Percentiles rank a stretch among this genome's conserved stretches.
Evolutionary conservation across 179 eudicot species (phyloP).

Genomic region (Vitellaria paradoxa): DNA sequence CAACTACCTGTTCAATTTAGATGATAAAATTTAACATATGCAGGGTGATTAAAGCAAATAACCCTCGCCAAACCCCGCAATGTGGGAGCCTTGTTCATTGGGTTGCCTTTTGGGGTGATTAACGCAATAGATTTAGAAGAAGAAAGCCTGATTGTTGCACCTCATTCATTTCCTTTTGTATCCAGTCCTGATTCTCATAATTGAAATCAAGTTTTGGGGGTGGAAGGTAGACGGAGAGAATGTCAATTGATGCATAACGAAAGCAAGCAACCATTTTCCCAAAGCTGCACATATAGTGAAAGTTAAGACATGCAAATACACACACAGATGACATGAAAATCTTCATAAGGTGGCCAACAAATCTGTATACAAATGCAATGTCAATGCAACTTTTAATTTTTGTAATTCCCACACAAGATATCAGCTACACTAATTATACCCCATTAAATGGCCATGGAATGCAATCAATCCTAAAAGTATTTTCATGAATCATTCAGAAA

Average conservation of each 20-base stretch:
- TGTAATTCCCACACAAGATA: too few relatives aligned
- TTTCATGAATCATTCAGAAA: not conserved
- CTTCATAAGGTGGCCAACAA: not conserved
- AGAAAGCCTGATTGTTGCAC: constrained; percentile 29
- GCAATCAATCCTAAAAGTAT: not conserved
- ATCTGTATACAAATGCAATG: too few relatives aligned
- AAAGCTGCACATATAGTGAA: constrained; percentile 48
- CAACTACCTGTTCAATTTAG: constrained; percentile 53
- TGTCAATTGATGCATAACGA: constrained; percentile 97
- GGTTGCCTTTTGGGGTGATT: not conserved
- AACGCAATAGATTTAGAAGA: not conserved
- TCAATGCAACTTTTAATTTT: too few relatives aligned
- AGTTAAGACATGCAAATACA: too few relatives aligned
- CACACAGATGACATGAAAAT: not conserved
- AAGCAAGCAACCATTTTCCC: constrained; percentile 99
- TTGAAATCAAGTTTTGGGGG: constrained; percentile 84
- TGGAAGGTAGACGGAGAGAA: constrained; percentile 91
- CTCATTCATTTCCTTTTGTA: constrained; percentile 82
- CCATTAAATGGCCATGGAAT: not conserved
- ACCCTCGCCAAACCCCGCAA: too few relatives aligned
- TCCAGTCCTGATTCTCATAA: constrained; percentile 77
- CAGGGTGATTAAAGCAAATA: not conserved
- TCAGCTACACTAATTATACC: too few relatives aligned
- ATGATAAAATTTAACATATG: constrained; percentile 11
- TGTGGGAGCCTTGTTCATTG: too few relatives aligned